Percentiles rank a stretch among this genome's conserved stretches.
phyloP scores from a whole-genome alignment of 225 moss, liverwort and hornwort species.

The Anthoceros angustus region DNA sequence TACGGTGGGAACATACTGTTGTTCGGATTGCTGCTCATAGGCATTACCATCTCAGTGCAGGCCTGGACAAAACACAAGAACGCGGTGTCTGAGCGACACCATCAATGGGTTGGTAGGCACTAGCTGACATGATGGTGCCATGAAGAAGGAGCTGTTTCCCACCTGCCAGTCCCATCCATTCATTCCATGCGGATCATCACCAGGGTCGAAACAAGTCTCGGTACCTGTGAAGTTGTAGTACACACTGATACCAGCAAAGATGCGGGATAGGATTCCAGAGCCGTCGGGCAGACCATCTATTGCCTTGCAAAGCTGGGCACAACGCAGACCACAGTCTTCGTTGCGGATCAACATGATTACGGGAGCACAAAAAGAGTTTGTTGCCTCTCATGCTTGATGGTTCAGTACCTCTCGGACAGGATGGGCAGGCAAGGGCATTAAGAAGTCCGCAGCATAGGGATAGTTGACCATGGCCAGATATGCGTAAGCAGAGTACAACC shows the following conservation, averaged over 20 bases:
- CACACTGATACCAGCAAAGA: slow-evolving; percentile 75
- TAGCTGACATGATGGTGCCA: neutral
- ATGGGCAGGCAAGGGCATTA: slow-evolving; percentile 71
- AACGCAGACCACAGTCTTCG: neutral
- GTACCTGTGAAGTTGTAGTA: slow-evolving; percentile 83
- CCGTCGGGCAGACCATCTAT: slow-evolving; percentile 42
- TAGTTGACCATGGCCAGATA: slow-evolving; percentile 91
- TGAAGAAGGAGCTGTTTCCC: neutral
- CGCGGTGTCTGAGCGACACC: neutral
- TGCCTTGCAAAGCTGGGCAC: slow-evolving; percentile 66
- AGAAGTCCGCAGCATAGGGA: slow-evolving; percentile 64
- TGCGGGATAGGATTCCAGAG: slow-evolving; percentile 48
- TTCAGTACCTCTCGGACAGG: slow-evolving; percentile 49
- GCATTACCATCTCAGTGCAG: slow-evolving; percentile 99
- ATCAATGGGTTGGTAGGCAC: neutral
- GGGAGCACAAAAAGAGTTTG: neutral
- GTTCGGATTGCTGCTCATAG: slow-evolving; percentile 49
- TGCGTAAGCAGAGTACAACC: slow-evolving; percentile 61
- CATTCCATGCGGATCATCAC: slow-evolving; percentile 24
- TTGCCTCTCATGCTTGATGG: neutral
- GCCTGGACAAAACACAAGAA: slow-evolving; percentile 19
- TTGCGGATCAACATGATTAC: neutral
- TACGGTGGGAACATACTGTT: slow-evolving; percentile 62
- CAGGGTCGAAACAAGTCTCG: slow-evolving; percentile 51
- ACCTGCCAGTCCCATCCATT: slow-evolving; percentile 57